phyloP scores from a whole-genome alignment of 140 eudicot genomes.

The Flaveria floridana region DNA sequence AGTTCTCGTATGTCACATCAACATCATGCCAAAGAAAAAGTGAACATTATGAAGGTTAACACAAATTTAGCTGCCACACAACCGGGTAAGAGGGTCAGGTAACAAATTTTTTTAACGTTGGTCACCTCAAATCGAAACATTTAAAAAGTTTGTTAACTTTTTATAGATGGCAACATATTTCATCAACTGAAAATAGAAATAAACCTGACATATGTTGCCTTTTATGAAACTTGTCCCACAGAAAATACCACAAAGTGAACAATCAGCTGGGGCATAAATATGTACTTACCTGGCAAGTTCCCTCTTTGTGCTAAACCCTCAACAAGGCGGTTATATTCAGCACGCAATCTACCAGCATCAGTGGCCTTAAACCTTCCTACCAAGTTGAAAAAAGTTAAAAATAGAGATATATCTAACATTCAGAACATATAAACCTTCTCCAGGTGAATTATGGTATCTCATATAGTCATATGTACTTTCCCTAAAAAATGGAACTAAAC shows the following conservation, averaged over 20 bases:
- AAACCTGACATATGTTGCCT: neutral
- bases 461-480: neutral
- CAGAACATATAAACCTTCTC: neutral
- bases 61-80: neutral
- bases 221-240: neutral
- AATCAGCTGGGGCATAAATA: neutral
- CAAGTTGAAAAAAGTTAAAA: slow-evolving; percentile 48
- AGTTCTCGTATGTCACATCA: slow-evolving; percentile 7
- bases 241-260: neutral
- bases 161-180: neutral
- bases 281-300: slow-evolving; percentile 63
- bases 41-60: neutral
- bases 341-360: slow-evolving; percentile 88
- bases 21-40: neutral
- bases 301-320: slow-evolving; percentile 95
- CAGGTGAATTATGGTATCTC: neutral
- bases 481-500: neutral
- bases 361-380: slow-evolving; percentile 99
- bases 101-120: neutral
- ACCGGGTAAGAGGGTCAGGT: neutral
- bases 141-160: neutral
- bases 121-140: neutral
- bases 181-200: neutral
- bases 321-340: slow-evolving; percentile 92
- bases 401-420: slow-evolving; percentile 20